Evolutionary conservation across 1,284 basidiomycete genomes (phyloP).

Genomic region (Trichosporon sp.): DNA sequence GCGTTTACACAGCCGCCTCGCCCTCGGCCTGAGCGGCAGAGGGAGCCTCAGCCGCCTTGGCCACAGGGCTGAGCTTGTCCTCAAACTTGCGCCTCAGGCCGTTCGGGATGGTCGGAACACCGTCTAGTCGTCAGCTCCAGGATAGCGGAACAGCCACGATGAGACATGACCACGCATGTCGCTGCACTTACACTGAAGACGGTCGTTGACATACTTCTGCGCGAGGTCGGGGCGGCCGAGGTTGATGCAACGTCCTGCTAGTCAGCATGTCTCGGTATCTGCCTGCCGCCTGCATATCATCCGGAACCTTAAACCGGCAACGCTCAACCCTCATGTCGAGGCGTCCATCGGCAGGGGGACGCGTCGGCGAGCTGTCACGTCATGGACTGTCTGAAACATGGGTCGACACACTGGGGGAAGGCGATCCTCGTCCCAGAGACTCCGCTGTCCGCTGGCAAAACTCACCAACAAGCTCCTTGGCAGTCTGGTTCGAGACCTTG

Average conservation of each 20-base stretch:
- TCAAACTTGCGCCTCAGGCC: not conserved
- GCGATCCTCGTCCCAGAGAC: not conserved
- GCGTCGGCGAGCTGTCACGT: not conserved
- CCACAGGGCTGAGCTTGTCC: not conserved
- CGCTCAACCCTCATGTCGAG: not conserved
- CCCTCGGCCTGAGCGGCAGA: not conserved
- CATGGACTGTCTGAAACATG: not conserved
- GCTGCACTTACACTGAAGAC: slow-evolving; percentile 16
- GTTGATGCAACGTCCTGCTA: slow-evolving; percentile 22
- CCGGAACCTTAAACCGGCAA: not conserved
- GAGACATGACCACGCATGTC: not conserved
- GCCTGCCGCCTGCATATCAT: not conserved
- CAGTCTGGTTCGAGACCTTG: slow-evolving; percentile 19
- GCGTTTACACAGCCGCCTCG: not conserved
- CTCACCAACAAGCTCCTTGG: slow-evolving; percentile 22
- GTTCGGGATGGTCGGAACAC: not conserved
- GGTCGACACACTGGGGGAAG: not conserved
- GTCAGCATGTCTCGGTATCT: not conserved
- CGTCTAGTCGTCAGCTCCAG: not conserved
- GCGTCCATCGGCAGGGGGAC: not conserved
- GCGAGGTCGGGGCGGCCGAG: slow-evolving; percentile 22
- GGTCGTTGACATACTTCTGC: slow-evolving; percentile 12
- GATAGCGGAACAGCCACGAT: not conserved
- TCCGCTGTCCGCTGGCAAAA: not conserved
- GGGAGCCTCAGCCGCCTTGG: slow-evolving; percentile 2